Percentiles rank a stretch among this genome's conserved stretches.
These are phyloP conservation scores for Monosporozyma unispora DNA, from an alignment of 805 yeast species.

Conservation along the genomic window DNA sequence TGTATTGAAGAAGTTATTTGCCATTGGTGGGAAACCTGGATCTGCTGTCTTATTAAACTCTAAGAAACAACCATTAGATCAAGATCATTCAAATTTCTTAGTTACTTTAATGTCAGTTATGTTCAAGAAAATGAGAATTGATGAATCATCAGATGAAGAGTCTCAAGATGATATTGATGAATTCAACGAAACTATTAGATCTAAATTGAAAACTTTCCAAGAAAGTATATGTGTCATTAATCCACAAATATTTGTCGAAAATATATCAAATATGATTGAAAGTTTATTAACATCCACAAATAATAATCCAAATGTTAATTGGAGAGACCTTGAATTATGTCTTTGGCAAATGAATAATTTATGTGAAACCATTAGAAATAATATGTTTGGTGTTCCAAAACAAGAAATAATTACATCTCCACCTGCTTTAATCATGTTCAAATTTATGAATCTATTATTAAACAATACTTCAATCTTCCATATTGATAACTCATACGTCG, in stretches of 20 bases:
- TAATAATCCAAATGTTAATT: conserved; percentile 32
- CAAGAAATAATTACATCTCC: conserved; percentile 54
- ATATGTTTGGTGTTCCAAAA: conserved; percentile 62
- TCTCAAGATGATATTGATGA: conserved; percentile 70
- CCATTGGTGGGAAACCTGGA: conserved; percentile 33
- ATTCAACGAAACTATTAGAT: conserved; percentile 64
- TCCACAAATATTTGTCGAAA: conserved; percentile 53
- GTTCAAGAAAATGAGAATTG: conserved; percentile 71
- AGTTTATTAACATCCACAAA: conserved; percentile 27
- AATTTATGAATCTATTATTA: conserved; percentile 23
- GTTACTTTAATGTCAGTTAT: conserved; percentile 58
- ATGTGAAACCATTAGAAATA: conserved; percentile 72
- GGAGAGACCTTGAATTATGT: conserved; percentile 85
- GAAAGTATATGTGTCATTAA: conserved; percentile 63
- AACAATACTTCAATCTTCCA: conserved; percentile 31
- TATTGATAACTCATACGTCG: conserved; percentile 73
- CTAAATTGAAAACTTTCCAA: conserved; percentile 67
- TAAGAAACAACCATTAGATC: conserved; percentile 28
- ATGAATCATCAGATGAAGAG: conserved; percentile 63
- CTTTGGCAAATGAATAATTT: conserved; percentile 70
- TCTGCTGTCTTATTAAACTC: conserved; percentile 32
- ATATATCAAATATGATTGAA: conserved; percentile 47
- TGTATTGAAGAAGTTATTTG: conserved; percentile 49
- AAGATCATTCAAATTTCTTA: conserved; percentile 43
- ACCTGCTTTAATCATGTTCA: conserved; percentile 43